These are phyloP conservation scores for Chenopodium quinoa DNA, from an alignment of 148 eudicot genomes.

Conservation along the genomic window DNA sequence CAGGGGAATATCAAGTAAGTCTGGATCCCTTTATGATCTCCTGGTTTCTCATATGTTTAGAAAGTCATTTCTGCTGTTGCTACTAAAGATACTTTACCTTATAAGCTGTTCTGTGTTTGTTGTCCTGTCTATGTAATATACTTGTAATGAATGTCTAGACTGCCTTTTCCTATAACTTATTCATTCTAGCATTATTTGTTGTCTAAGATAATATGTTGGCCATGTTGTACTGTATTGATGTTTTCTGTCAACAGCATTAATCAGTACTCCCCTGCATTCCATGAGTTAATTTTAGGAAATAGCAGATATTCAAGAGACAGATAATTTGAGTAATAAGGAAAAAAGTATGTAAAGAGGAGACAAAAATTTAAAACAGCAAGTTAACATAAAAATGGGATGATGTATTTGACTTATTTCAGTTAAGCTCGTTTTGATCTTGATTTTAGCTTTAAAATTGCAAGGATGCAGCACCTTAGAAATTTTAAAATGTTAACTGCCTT, in stretches of 20 bases:
- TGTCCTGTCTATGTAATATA: neutral
- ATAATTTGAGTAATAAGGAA: neutral
- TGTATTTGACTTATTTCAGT: neutral
- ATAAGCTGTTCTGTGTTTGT: neutral
- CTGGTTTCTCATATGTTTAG: slow-evolving; percentile 1
- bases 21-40: neutral
- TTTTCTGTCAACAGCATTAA: neutral
- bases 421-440: neutral
- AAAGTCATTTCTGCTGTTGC: neutral
- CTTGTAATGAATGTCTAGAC: neutral
- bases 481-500: neutral
- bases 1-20: slow-evolving; percentile 96
- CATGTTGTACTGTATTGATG: neutral
- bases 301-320: neutral
- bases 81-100: neutral
- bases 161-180: neutral
- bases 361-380: neutral
- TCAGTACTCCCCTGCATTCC: neutral
- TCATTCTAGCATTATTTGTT: neutral
- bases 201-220: neutral
- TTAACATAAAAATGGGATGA: neutral
- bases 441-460: neutral
- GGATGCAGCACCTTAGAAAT: neutral
- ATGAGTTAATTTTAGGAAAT: neutral
- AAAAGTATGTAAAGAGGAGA: neutral